phyloP scores from a whole-genome alignment of 2,329 filamentous ascomycete genomes.

The Fonsecaea multimorphosa region DNA sequence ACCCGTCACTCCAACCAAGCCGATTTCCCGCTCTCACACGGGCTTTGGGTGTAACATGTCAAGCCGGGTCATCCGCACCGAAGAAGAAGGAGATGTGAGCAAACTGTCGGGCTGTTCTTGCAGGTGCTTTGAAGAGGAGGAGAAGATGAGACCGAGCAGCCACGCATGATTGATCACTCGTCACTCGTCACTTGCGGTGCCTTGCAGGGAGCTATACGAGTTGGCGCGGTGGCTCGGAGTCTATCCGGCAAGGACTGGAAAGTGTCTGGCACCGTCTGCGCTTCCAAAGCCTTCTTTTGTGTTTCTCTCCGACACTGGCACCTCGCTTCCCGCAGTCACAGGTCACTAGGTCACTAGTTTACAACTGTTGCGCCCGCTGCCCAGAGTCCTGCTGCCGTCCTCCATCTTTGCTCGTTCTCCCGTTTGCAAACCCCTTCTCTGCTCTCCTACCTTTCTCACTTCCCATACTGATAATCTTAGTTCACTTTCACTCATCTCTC shows the following conservation, averaged over 20 bases:
- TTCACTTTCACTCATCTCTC: background rate
- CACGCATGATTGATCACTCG: background rate
- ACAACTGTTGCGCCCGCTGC: background rate
- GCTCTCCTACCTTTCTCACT: background rate
- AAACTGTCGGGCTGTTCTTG: background rate
- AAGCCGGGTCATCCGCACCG: background rate
- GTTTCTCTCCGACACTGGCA: constrained; percentile 9
- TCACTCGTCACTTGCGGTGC: background rate
- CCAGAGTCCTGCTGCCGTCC: background rate
- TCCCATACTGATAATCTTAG: background rate
- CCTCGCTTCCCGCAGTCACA: constrained; percentile 7
- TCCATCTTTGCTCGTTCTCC: background rate
- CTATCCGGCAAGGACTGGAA: background rate
- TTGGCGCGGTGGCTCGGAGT: background rate
- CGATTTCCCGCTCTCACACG: background rate
- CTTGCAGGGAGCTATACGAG: constrained; percentile 6
- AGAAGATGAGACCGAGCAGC: background rate
- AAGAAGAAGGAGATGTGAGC: background rate
- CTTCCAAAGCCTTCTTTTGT: constrained; percentile 22
- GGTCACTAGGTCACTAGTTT: background rate
- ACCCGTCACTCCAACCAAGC: constrained; percentile 6
- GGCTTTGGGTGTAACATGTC: background rate
- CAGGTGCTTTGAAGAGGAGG: background rate
- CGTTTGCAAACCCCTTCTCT: background rate
- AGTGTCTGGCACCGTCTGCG: too few relatives aligned